Conservation (phyloP, 1,139 yeast species). For the Debaryomyces psychrophilus region DNA sequence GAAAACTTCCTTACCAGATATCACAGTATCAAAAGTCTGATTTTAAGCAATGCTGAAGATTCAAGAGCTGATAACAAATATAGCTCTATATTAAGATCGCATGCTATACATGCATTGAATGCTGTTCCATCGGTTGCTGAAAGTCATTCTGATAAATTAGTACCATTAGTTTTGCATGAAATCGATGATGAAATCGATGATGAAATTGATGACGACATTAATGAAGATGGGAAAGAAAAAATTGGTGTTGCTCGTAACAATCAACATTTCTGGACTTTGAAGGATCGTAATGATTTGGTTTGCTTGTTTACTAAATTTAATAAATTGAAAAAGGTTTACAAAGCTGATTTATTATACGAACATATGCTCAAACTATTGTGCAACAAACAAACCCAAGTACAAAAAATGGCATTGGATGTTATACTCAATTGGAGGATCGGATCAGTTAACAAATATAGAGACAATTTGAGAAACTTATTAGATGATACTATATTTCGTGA, state of each 20-base stretch:
- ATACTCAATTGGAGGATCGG: slow-evolving; percentile 68
- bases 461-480: slow-evolving; percentile 70
- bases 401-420: slow-evolving; percentile 72
- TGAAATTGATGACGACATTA: slow-evolving; percentile 19
- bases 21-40: slow-evolving; percentile 27
- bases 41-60: slow-evolving; percentile 38
- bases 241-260: slow-evolving; percentile 17
- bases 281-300: slow-evolving; percentile 65
- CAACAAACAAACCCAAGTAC: slow-evolving; percentile 64
- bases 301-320: slow-evolving; percentile 67
- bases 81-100: slow-evolving; percentile 47
- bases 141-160: slow-evolving; percentile 53
- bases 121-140: slow-evolving; percentile 71
- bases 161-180: slow-evolving; percentile 54
- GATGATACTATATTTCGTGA: slow-evolving; percentile 87
- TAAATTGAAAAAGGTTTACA: slow-evolving; percentile 57
- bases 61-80: slow-evolving; percentile 32
- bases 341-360: slow-evolving; percentile 55
- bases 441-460: slow-evolving; percentile 66
- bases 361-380: slow-evolving; percentile 62
- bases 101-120: slow-evolving; percentile 53
- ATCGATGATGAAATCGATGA: slow-evolving; percentile 29
- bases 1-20: slow-evolving; percentile 26
- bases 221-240: slow-evolving; percentile 12
- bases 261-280: slow-evolving; percentile 51